Conservation (phyloP, 2,329 filamentous ascomycete species). For the Aspergillus versicolor region DNA sequence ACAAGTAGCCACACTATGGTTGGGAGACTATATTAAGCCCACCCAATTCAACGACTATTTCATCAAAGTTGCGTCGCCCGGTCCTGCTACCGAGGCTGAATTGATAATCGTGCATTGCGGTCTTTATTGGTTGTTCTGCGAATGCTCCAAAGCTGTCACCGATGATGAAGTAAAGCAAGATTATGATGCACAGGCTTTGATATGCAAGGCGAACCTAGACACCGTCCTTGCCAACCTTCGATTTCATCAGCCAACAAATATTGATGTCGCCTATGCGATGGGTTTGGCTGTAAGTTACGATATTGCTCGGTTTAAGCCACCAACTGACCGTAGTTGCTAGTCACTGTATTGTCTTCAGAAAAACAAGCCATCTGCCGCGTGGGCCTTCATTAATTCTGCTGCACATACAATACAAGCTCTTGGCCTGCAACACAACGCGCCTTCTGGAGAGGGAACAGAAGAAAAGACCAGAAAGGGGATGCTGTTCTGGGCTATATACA, state of each 20-base stretch:
- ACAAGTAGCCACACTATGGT: neutral
- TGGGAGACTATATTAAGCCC: neutral
- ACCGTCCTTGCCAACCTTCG: neutral
- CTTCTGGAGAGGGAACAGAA: neutral
- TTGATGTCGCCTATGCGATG: neutral
- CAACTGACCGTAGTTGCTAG: neutral
- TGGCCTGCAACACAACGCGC: neutral
- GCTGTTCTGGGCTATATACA: conserved; percentile 5
- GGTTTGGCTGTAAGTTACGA: neutral
- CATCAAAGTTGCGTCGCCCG: neutral
- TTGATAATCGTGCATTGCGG: neutral
- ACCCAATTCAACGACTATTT: neutral
- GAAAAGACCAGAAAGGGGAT: neutral
- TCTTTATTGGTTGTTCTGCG: neutral
- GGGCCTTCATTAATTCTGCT: neutral
- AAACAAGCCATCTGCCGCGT: neutral
- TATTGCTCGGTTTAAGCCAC: neutral
- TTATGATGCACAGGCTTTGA: neutral
- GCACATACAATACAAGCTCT: neutral
- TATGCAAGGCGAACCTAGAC: neutral
- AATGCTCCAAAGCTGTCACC: neutral
- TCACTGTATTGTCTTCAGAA: neutral
- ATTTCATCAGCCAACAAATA: neutral
- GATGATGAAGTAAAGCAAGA: neutral
- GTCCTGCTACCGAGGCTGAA: neutral